phyloP scores from a whole-genome alignment of 495 filamentous ascomycete genomes.

The Podospora fimiseda region DNA sequence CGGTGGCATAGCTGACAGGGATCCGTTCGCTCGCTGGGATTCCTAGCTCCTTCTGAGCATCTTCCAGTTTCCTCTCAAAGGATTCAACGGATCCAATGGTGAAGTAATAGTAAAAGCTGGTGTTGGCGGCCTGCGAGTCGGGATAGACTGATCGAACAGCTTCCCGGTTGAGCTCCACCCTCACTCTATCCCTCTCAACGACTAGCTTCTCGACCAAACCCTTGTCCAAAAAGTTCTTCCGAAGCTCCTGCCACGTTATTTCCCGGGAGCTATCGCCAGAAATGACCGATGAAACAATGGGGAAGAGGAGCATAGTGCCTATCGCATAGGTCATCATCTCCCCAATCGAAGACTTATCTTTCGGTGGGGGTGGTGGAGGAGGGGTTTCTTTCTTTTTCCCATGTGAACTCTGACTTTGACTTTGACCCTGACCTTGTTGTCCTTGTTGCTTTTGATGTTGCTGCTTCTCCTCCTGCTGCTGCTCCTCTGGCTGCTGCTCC shows the following conservation, averaged over 20 bases:
- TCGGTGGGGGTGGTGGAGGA: slow-evolving; percentile 2
- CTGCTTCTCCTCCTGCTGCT: slow-evolving; percentile 17
- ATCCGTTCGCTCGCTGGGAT: slow-evolving; percentile 83
- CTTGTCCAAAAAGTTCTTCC: slow-evolving; percentile 86
- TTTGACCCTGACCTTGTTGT: slow-evolving; percentile 22
- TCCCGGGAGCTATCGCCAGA: slow-evolving; percentile 40
- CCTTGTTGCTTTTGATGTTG: slow-evolving; percentile 18
- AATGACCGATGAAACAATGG: slow-evolving; percentile 18
- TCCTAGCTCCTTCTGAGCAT: slow-evolving; percentile 76
- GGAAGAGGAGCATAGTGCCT: slow-evolving; percentile 12
- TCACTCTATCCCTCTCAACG: slow-evolving; percentile 64
- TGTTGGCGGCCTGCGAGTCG: slow-evolving; percentile 65
- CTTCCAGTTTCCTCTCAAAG: slow-evolving; percentile 81
- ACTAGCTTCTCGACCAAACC: slow-evolving; percentile 92
- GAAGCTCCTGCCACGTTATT: slow-evolving; percentile 96
- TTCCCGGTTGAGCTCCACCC: slow-evolving; percentile 78
- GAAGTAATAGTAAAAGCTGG: slow-evolving; percentile 82
- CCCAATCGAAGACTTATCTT: background rate
- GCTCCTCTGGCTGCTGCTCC: slow-evolving; percentile 4
- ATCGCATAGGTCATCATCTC: slow-evolving; percentile 16
- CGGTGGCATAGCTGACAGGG: slow-evolving; percentile 78
- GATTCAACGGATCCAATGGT: slow-evolving; percentile 89
- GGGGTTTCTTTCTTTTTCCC: slow-evolving; percentile 11
- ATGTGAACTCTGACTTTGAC: slow-evolving; percentile 25
- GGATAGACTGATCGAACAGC: slow-evolving; percentile 72